These are phyloP conservation scores for Candida buenavistaensis DNA, from an alignment of 1,139 yeast species.

Conservation along the genomic window DNA sequence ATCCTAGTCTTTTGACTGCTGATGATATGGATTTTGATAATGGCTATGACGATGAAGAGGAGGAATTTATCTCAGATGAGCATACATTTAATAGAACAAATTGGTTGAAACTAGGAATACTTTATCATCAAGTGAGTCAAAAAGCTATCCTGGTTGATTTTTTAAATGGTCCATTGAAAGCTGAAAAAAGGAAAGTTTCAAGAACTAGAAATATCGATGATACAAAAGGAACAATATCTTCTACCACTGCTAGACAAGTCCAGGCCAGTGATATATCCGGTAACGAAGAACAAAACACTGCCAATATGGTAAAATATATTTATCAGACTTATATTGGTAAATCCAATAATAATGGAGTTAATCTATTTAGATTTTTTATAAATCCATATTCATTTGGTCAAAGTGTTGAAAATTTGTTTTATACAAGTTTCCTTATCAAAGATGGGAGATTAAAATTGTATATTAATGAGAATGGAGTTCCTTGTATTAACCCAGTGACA, in stretches of 20 bases:
- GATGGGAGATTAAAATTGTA: conserved; percentile 64
- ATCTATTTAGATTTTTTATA: conserved; percentile 64
- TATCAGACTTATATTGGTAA: conserved; percentile 37
- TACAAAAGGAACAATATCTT: conserved; percentile 31
- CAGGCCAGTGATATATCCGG: conserved; percentile 50
- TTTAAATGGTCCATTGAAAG: conserved; percentile 70
- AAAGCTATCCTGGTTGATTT: conserved; percentile 58
- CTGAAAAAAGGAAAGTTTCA: conserved; percentile 47
- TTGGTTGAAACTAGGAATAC: conserved; percentile 62
- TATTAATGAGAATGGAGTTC: conserved; percentile 44
- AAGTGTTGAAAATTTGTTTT: conserved; percentile 81
- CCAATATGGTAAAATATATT: conserved; percentile 55
- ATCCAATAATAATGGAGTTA: conserved; percentile 40
- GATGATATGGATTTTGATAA: conserved; percentile 12
- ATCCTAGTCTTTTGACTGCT: conserved; percentile 4
- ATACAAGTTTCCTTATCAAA: conserved; percentile 73
- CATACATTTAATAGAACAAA: conserved; percentile 41
- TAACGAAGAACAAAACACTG: conserved; percentile 55
- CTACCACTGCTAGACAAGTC: conserved; percentile 57
- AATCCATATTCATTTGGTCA: conserved; percentile 78
- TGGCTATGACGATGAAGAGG: conserved; percentile 11
- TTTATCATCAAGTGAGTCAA: conserved; percentile 48
- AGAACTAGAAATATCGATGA: conserved; percentile 44
- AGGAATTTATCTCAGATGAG: conserved; percentile 16
- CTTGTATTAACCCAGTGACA: conserved; percentile 25